These are phyloP conservation scores for Rhodotorula taiwanensis DNA, from an alignment of 768 basidiomycete genomes.

Conservation along the genomic window DNA sequence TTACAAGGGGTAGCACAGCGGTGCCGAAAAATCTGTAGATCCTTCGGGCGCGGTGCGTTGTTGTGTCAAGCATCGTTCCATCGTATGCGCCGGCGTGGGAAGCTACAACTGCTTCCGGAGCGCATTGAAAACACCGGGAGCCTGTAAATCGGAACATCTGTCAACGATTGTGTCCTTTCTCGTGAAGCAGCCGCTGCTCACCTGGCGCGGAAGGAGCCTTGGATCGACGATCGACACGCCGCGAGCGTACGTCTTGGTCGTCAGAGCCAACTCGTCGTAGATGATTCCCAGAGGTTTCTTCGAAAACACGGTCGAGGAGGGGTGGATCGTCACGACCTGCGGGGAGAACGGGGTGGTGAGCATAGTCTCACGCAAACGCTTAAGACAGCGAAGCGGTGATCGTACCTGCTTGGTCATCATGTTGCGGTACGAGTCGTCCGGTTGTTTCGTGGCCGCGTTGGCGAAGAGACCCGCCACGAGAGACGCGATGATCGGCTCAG, in stretches of 20 bases:
- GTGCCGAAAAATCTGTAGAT: too few relatives aligned
- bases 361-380: not conserved
- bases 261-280: constrained; percentile 87
- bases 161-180: too few relatives aligned
- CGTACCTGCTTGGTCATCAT: constrained; percentile 50
- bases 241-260: constrained; percentile 78
- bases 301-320: constrained; percentile 70
- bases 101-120: too few relatives aligned
- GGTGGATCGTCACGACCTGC: constrained; percentile 78
- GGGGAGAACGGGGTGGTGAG: not conserved
- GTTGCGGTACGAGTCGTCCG: constrained; percentile 75
- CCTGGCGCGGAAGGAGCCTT: constrained; percentile 45
- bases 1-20: too few relatives aligned
- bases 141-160: constrained; percentile 1
- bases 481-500: constrained; percentile 63
- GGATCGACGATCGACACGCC: constrained; percentile 79
- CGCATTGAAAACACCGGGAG: constrained; percentile 2
- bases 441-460: constrained; percentile 74
- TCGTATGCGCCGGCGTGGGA: too few relatives aligned
- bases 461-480: constrained; percentile 69
- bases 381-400: not conserved
- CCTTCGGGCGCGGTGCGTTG: too few relatives aligned
- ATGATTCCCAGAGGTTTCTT: constrained; percentile 80
- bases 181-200: not conserved
- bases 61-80: too few relatives aligned